Evolutionary conservation across 768 basidiomycete genomes (phyloP).

Genomic region (Coprinopsis marcescibilis): DNA sequence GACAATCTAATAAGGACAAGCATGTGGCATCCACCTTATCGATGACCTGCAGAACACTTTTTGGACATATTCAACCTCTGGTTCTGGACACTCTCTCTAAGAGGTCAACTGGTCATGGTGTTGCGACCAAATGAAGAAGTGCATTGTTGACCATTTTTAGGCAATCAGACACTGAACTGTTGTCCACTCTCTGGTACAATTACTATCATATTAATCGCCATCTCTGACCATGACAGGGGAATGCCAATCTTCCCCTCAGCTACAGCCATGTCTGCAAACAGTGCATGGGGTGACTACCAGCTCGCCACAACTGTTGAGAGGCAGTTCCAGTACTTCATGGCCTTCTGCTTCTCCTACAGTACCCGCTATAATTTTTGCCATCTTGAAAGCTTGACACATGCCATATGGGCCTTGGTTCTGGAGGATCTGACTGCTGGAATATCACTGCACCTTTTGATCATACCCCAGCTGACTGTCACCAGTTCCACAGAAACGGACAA

Average conservation of each 20-base stretch:
- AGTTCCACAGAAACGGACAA: background rate
- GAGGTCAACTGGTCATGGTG: too few relatives aligned
- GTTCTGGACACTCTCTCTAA: too few relatives aligned
- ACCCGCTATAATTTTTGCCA: conserved; percentile 9
- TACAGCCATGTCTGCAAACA: background rate
- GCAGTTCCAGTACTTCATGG: background rate
- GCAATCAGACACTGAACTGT: too few relatives aligned
- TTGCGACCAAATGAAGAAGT: too few relatives aligned
- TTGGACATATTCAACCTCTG: too few relatives aligned
- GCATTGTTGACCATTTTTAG: too few relatives aligned
- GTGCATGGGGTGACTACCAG: background rate
- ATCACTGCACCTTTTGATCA: background rate
- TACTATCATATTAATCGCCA: too few relatives aligned
- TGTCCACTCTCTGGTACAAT: too few relatives aligned
- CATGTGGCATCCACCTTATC: too few relatives aligned
- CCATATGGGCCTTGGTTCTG: conserved; percentile 5
- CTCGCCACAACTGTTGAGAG: background rate
- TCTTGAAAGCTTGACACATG: conserved; percentile 8
- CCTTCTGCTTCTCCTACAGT: conserved; percentile 5
- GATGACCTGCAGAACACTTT: too few relatives aligned
- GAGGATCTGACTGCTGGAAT: conserved; percentile 3
- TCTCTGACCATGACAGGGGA: background rate
- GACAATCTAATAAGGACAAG: too few relatives aligned
- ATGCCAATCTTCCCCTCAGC: background rate
- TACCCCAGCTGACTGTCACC: background rate